phyloP scores from a whole-genome alignment of 176 grass and related monocot genomes.

The Musa schizocarpa region DNA sequence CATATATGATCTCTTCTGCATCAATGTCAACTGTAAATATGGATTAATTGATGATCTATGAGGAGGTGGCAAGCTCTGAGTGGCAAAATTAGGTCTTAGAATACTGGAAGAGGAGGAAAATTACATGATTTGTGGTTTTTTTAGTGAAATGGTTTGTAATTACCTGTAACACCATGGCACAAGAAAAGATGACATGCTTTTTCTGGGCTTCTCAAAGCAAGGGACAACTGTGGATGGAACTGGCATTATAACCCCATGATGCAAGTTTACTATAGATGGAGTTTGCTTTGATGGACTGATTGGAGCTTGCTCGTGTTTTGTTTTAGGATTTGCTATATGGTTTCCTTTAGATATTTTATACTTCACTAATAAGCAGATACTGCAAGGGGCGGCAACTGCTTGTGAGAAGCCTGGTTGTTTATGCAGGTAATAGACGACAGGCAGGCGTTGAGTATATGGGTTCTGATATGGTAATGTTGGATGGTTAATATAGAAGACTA shows the following conservation, averaged over 20 bases:
- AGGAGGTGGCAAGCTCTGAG: not conserved
- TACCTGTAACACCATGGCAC: not conserved
- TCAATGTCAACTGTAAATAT: not conserved
- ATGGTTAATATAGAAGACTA: too few relatives aligned
- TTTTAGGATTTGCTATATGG: not conserved
- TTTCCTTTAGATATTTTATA: not conserved
- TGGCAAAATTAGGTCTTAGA: not conserved
- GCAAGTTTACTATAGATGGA: not conserved
- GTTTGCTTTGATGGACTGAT: too few relatives aligned
- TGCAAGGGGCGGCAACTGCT: not conserved
- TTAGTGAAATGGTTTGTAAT: not conserved
- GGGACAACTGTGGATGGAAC: not conserved
- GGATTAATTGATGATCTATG: not conserved
- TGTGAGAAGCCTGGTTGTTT: not conserved
- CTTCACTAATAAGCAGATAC: not conserved
- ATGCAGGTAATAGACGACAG: not conserved
- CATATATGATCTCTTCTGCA: not conserved
- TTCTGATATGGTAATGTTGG: too few relatives aligned
- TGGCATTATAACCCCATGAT: not conserved
- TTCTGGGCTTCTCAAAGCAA: not conserved
- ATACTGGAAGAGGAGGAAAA: not conserved
- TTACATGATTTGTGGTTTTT: not conserved
- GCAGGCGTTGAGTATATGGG: too few relatives aligned
- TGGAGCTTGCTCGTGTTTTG: not conserved
- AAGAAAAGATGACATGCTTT: not conserved